phyloP scores from a whole-genome alignment of 768 basidiomycete genomes.

The Trametes gibbosa region DNA sequence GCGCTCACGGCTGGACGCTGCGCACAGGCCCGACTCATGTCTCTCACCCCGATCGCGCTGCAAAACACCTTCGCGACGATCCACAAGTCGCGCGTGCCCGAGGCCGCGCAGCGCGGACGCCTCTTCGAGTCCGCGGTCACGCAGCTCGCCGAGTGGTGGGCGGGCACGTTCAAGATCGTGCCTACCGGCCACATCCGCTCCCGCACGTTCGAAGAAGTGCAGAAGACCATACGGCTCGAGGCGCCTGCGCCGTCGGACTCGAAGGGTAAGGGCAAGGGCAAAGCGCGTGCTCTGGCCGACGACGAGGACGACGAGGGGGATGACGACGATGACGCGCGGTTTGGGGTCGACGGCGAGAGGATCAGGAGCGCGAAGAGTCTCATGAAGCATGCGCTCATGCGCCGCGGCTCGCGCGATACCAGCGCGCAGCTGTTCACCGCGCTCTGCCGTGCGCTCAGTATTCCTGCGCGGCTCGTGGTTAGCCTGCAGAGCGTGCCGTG shows the following conservation, averaged over 20 bases:
- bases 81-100: conserved; percentile 77
- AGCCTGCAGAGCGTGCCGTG: conserved; percentile 93
- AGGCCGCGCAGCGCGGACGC: conserved; percentile 76
- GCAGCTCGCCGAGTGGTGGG: conserved; percentile 85
- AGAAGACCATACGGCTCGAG: conserved; percentile 27
- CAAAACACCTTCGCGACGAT: conserved; percentile 82
- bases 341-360: conserved; percentile 50
- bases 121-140: conserved; percentile 82
- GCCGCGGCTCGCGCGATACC: conserved; percentile 76
- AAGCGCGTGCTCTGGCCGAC: conserved; percentile 30
- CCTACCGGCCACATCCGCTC: conserved; percentile 69
- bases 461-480: conserved; percentile 84
- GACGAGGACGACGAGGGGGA: conserved; percentile 43
- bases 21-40: conserved; percentile 80
- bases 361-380: conserved; percentile 80
- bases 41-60: conserved; percentile 74
- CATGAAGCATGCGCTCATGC: conserved; percentile 89
- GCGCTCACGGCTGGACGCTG: neutral
- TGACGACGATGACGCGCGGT: conserved; percentile 32
- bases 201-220: conserved; percentile 74
- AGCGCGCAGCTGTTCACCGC: conserved; percentile 91
- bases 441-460: conserved; percentile 78
- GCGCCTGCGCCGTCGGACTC: neutral
- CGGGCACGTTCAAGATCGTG: conserved; percentile 61
- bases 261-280: conserved; percentile 34